These are phyloP conservation scores for Populus tremula DNA, from an alignment of 345 rosid genomes.

Conservation along the genomic window DNA sequence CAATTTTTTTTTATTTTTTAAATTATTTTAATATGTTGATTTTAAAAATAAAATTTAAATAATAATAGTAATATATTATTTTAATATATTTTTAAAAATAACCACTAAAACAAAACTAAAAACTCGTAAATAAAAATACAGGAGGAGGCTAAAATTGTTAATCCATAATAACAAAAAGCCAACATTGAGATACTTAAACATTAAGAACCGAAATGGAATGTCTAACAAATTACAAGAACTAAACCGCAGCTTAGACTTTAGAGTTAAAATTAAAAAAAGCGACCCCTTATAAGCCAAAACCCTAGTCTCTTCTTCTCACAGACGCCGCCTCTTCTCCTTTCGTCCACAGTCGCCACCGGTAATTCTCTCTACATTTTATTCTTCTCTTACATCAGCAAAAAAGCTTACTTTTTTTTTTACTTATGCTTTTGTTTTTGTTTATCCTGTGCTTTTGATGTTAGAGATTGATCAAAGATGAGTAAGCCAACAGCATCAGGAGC, in stretches of 20 bases:
- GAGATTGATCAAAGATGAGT: constrained; percentile 2
- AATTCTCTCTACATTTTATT: neutral
- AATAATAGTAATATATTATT: no score
- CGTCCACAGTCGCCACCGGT: neutral
- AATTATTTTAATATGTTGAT: no score
- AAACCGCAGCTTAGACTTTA: neutral
- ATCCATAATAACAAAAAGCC: no score
- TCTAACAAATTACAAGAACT: neutral
- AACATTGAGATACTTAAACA: neutral
- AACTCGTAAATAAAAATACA: no score
- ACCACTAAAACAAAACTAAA: no score
- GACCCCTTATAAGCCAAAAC: neutral
- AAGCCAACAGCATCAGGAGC: constrained; percentile 4
- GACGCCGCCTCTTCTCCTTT: neutral
- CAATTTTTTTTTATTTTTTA: no score
- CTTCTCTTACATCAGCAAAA: neutral
- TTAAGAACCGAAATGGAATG: neutral
- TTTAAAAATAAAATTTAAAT: no score
- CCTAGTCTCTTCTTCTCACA: neutral
- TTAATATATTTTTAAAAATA: no score
- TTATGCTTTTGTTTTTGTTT: neutral
- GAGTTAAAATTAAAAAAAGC: neutral
- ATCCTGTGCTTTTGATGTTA: neutral
- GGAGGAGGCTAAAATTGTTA: no score
- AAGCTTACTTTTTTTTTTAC: neutral